Conservation (phyloP, 208 protist species). For the Leishmania lainsoni region DNA sequence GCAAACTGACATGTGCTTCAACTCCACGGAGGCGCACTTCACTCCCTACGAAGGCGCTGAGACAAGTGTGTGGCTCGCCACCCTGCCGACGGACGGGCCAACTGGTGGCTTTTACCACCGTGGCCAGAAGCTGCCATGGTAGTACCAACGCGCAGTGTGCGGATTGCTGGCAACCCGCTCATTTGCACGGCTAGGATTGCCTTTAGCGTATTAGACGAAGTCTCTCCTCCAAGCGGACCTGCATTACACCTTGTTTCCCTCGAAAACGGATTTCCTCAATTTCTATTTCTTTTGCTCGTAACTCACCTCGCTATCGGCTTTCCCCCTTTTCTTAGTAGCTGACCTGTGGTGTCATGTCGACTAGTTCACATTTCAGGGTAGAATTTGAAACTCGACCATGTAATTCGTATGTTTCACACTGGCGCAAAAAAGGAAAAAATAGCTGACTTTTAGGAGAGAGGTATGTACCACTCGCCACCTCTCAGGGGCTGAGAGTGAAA, state of each 20-base stretch:
- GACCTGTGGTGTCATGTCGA: not conserved
- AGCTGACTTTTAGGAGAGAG: not conserved
- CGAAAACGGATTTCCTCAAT: constrained; percentile 8
- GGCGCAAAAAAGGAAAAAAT: not conserved
- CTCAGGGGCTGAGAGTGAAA: not conserved
- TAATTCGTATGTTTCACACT: not conserved
- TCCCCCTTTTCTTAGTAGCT: constrained; percentile 18
- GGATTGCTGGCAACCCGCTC: not conserved
- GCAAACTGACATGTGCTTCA: constrained; percentile 77
- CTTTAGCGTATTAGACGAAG: not conserved
- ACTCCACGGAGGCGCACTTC: constrained; percentile 46
- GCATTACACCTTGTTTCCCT: not conserved
- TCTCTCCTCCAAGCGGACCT: not conserved
- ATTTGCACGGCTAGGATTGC: not conserved
- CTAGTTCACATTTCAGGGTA: not conserved
- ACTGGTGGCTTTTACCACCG: constrained; percentile 84
- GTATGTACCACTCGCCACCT: not conserved
- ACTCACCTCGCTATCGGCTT: constrained; percentile 6
- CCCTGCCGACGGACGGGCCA: constrained; percentile 73
- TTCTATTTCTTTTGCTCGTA: constrained; percentile 1
- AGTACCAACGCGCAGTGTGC: constrained; percentile 6
- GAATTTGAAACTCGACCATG: not conserved
- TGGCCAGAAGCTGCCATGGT: constrained; percentile 79
- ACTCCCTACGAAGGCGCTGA: constrained; percentile 73
- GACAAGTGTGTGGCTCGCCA: constrained; percentile 76